Evolutionary conservation across 2,329 filamentous ascomycete genomes (phyloP), one percentile per base, ranked within the genome.

Genomic region (Talaromyces sp.): DNA sequence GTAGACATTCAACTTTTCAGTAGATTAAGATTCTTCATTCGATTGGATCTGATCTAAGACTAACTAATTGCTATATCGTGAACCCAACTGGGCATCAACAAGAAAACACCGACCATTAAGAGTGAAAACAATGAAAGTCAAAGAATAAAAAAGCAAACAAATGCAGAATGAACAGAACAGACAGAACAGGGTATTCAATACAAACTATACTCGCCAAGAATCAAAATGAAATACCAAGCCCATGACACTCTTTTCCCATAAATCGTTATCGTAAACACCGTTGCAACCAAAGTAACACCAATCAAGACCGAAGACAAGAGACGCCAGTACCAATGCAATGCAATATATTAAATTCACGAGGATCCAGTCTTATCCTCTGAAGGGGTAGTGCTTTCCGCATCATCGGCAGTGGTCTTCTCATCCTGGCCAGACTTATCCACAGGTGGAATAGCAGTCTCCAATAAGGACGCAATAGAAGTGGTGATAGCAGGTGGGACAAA

Each of bases 321-420:
- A 58, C 55, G 54, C 48, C 54, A 30, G 41, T 27, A 47, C 44
- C 33, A 47, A 61, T 62, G 58, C 58, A 61, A 62, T 62, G 58
- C 57, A 53, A 41, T 32, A 51, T 17, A n/a, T 30, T 30, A 6
- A 22, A 51, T 36, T n/a, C 39, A 33, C 36, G 35, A 29, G 37
- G 56, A 47, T 20, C 42, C 13, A 3, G 37, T 24, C 14, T 37
- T 47, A n/a, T 47, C 47, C 11, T 46, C 19, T 8, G 49, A n/a
- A 24, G 84, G 86, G 58, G 84, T 82, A 22, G 81, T 80, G 69
- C 85, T 88, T 11, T 65, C 61, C 84, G 66, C 73, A 79, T 57
- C 54, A 1, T 50, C 49, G 7, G 82, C 80, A 49, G 81, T 70
- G 13, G 19, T 16, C 17, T 86, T 70, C 2, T 82, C 64, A 1